Evolutionary conservation across 208 protist species (phyloP).

Genomic region (Leishmania gerbilli): DNA sequence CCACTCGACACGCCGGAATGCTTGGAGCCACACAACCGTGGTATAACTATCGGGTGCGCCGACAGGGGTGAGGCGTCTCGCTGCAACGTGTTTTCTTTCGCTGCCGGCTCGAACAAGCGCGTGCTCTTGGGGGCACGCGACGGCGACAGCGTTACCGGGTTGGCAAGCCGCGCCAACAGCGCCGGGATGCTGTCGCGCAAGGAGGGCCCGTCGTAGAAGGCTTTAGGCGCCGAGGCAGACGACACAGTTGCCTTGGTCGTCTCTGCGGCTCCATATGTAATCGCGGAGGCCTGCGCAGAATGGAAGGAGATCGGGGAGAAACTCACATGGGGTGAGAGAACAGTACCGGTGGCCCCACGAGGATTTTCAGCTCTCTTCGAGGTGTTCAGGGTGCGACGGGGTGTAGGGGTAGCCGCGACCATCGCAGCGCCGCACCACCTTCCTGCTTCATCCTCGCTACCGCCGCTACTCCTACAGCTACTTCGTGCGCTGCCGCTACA

Average conservation of each 20-base stretch:
- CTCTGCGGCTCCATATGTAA: neutral
- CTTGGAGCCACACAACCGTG: neutral
- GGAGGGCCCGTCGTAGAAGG: slow-evolving; percentile 32
- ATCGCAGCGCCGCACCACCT: neutral
- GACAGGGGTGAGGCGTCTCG: neutral
- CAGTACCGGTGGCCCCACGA: neutral
- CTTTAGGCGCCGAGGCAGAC: neutral
- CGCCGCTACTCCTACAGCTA: neutral
- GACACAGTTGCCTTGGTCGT: neutral
- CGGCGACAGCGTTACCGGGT: neutral
- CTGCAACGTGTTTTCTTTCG: neutral
- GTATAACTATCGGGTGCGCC: neutral
- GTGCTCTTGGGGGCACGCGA: neutral
- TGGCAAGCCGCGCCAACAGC: slow-evolving; percentile 17
- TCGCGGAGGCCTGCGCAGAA: slow-evolving; percentile 14
- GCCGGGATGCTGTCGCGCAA: slow-evolving; percentile 33
- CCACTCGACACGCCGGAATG: neutral
- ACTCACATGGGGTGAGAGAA: slow-evolving; percentile 2
- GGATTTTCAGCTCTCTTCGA: neutral
- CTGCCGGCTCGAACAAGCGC: neutral
- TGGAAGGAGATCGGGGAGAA: slow-evolving; percentile 27
- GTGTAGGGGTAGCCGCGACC: neutral
- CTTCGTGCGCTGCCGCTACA: neutral
- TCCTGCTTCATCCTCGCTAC: neutral
- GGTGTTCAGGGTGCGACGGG: neutral